These are phyloP conservation scores for Suillus lakei DNA, from an alignment of 768 basidiomycete species.

Conservation along the genomic window DNA sequence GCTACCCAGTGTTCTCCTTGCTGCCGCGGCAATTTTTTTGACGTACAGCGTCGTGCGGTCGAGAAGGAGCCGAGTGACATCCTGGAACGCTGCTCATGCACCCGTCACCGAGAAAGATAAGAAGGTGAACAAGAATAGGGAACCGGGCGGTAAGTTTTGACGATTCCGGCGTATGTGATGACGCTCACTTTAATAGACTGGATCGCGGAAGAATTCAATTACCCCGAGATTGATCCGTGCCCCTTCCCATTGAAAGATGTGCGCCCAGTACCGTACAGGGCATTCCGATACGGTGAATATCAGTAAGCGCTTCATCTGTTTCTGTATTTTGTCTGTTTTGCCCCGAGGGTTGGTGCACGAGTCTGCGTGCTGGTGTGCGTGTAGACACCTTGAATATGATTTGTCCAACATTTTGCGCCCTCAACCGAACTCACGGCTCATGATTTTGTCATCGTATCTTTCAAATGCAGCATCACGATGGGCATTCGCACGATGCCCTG, in stretches of 20 bases:
- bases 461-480: constrained; percentile 61
- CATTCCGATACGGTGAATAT: constrained; percentile 66
- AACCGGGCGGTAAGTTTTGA: constrained; percentile 25
- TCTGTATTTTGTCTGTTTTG: neutral
- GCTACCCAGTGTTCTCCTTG: neutral
- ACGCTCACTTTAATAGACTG: constrained; percentile 45
- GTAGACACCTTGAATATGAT: too few relatives aligned
- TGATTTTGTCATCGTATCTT: neutral
- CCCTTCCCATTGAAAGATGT: constrained; percentile 43
- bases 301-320: constrained; percentile 47
- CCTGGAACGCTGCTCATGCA: neutral
- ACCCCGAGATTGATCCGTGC: constrained; percentile 53
- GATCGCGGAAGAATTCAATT: constrained; percentile 54
- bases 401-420: neutral
- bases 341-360: neutral
- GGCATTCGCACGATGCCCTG: constrained; percentile 69
- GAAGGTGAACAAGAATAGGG: constrained; percentile 25
- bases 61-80: neutral
- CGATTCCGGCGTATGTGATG: neutral
- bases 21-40: neutral
- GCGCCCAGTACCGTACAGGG: constrained; percentile 66
- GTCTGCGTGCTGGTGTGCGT: neutral
- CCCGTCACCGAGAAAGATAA: constrained; percentile 7
- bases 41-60: constrained; percentile 17
- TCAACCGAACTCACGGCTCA: neutral